Base-by-base conservation (phyloP, 2,329 filamentous ascomycete genomes). In the Macrophomina pseudophaseolina region DNA sequence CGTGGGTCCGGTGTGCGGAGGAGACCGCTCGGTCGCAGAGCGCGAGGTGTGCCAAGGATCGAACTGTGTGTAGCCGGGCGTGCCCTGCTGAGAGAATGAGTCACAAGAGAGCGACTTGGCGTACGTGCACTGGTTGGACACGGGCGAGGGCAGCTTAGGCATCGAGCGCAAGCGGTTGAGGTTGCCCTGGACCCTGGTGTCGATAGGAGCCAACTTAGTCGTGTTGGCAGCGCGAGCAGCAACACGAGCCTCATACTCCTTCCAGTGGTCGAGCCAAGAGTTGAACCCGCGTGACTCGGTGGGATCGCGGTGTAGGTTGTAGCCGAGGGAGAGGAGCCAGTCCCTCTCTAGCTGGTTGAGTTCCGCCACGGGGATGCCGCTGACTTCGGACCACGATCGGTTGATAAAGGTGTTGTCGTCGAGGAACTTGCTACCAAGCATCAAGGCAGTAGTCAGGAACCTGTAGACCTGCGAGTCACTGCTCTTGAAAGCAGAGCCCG, bases 381-480 rank as follows among this genome's bases (percentile, higher is more conserved):
- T 97, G 63, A 97, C 94, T 76, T 97, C 94, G 5, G 94, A 92
- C 94, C 94, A 97, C 1, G 94, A 97, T 65, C 92, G 91, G 81
- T 97, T 97, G 84, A 97, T 94, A 80, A 97, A 97, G 5, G 94
- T 97, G 81, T 97, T 97, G 84, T 97, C 94, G 74, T 97, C 94
- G 71, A 97, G 84, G 74, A 97, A 97, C 82, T 97, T 97, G 87
- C 93, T 97, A 68, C 93, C 94, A 64, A 97, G 85, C 62, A 97
- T 86, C 66, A 97, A 83, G 7, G 91, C 88, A 44, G 94, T 91
- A 6, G 93, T 97, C 70, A 97, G 85, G 82, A 96, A 90, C 68
- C 93, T 91, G 85, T 94, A 97, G 65, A 96, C 86, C 75, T 95
- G 90, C 51, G 90, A 90, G 65, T 86, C 84, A 33, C 83, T 87